Base-by-base conservation (phyloP, 2,329 filamentous ascomycete species). In the Penicillium italicum region DNA sequence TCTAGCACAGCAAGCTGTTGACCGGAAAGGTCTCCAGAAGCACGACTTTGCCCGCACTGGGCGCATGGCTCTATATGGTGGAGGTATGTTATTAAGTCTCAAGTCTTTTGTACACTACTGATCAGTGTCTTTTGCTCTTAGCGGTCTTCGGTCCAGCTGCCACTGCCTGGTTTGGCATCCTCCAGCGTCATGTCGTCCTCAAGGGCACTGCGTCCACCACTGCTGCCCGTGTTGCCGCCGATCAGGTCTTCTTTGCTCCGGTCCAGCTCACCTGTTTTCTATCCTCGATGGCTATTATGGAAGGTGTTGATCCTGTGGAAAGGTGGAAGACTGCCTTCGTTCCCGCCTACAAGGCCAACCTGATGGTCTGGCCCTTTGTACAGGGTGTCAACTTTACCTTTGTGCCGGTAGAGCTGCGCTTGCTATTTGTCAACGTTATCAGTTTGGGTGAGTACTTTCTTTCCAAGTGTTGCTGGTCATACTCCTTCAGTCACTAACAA, bases 311-410 rank as follows among this genome's bases (percentile, higher is more conserved):
- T 62, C 83, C 85, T 0, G 74, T 77, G 65, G 83, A 91, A 68
- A 92, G 93, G 76, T 79, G 94, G 53, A 76, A 83, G 57, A 85
- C 82, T 67, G 88, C 83, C 57, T 97, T 91, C 76, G 74, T 76
- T 62, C 80, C 83, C 12, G 89, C 89, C 31, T 82, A 96, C 68
- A 82, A 82, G 72, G 87, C 90, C 72, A 97, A 96, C 78, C 91
- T 90, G 81, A 83, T 90, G 78, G 75, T 97, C 53, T 97, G 92
- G 92, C 92, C 92, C 4, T 79, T 78, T 64, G 90, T 95, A 53
- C 92, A 97, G 78, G 79, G 87, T 51, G 80, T 87, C 69, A 97
- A 97, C 79, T 97, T 97, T 77, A 88, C 88, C 68, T 82, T 94
- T 61, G 83, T 96, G 60, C 92, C 92, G 46, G 79, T 95, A 60